phyloP scores from a whole-genome alignment of 176 grass and related monocot genomes.

The Aegilops tauschii region DNA sequence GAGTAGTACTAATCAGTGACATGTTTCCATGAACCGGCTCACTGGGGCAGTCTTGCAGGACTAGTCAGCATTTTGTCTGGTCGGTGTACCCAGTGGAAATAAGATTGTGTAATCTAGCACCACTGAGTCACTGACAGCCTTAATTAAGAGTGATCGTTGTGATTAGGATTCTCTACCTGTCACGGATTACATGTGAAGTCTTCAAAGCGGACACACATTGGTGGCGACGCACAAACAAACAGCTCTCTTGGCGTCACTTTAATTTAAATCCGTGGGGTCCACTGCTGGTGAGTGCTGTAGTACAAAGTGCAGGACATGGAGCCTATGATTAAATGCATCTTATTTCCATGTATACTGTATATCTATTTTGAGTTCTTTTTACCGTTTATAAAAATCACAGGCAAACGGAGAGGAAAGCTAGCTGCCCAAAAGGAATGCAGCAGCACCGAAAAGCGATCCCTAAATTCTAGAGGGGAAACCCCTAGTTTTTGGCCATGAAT shows the following conservation, averaged over 20 bases:
- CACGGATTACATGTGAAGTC: constrained; percentile 35
- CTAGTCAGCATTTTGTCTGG: constrained; percentile 8
- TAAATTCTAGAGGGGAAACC: background rate
- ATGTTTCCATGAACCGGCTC: background rate
- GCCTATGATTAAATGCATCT: background rate
- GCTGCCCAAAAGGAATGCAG: background rate
- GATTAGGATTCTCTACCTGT: constrained; percentile 35
- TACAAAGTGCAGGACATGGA: background rate
- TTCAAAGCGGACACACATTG: background rate
- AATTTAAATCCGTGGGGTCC: background rate
- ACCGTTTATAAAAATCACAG: background rate
- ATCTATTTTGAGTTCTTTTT: background rate
- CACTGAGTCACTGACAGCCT: constrained; percentile 1
- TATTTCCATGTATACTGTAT: background rate
- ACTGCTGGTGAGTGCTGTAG: background rate
- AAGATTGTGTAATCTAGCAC: background rate
- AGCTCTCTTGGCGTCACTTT: background rate
- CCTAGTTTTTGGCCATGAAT: background rate
- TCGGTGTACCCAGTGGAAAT: background rate
- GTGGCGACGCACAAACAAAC: background rate
- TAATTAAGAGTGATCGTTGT: background rate
- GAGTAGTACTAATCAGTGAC: no score
- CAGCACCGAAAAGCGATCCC: background rate
- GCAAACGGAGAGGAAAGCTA: background rate
- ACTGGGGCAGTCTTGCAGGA: constrained; percentile 8